Conservation (phyloP, 768 basidiomycete species). For the Mycena polygramma region DNA sequence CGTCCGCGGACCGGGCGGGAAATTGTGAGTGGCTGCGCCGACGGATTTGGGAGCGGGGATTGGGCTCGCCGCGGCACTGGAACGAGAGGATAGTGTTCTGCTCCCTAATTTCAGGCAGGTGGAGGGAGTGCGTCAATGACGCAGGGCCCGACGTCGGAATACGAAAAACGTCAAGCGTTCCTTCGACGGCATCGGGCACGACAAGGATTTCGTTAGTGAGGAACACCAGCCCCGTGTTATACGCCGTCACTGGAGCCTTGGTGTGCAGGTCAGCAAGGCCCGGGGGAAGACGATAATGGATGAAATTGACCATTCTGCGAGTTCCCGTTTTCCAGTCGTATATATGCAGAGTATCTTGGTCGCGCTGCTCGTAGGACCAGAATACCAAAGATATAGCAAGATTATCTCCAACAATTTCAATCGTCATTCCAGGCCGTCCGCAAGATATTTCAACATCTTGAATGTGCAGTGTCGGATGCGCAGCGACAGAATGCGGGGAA, state of each 20-base stretch:
- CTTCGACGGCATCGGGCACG: slow-evolving; percentile 13
- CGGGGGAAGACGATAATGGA: neutral
- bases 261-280: neutral
- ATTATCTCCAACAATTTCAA: slow-evolving; percentile 19
- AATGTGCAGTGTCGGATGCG: neutral
- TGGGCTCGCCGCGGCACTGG: slow-evolving; percentile 21
- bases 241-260: slow-evolving; percentile 1
- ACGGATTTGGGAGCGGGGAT: neutral
- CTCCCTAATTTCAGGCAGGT: slow-evolving; percentile 12
- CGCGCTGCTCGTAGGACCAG: slow-evolving; percentile 9
- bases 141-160: neutral
- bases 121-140: neutral
- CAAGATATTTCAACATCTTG: neutral
- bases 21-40: neutral
- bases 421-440: slow-evolving; percentile 5
- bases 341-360: slow-evolving; percentile 13
- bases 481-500: neutral
- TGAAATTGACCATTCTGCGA: neutral
- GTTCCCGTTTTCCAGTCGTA: slow-evolving; percentile 5
- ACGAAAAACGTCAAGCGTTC: slow-evolving; percentile 18
- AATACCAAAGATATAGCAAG: slow-evolving; percentile 19
- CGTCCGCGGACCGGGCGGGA: neutral
- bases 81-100: neutral
- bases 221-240: slow-evolving; percentile 24
- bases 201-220: slow-evolving; percentile 8